These are phyloP conservation scores for Usnea hakonensis DNA, from an alignment of 495 filamentous ascomycete species.

Conservation along the genomic window DNA sequence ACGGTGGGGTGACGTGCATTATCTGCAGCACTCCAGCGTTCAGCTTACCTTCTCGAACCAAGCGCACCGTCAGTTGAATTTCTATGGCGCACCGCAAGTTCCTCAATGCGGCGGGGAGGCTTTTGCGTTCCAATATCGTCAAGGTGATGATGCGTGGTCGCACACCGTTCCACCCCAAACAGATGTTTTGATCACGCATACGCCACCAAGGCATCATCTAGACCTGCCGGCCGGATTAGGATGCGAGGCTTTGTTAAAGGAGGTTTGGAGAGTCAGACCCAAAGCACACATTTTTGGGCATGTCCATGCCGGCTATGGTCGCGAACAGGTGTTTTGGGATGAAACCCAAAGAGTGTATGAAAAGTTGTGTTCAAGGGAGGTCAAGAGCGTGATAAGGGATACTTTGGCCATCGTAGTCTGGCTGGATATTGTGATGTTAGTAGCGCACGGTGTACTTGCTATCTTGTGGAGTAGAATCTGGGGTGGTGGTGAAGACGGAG, in stretches of 20 bases:
- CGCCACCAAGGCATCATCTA: conserved; percentile 60
- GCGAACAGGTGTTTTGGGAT: conserved; percentile 69
- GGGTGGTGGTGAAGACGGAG: conserved; percentile 56
- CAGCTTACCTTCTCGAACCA: conserved; percentile 38
- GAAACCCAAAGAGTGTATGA: conserved; percentile 67
- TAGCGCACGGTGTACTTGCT: conserved; percentile 53
- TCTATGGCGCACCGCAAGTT: conserved; percentile 61
- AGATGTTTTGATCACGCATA: conserved; percentile 83
- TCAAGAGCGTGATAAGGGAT: conserved; percentile 44
- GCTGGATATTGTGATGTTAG: conserved; percentile 52
- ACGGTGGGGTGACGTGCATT: conserved; percentile 52
- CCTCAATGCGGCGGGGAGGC: conserved; percentile 50
- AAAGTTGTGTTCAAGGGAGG: conserved; percentile 46
- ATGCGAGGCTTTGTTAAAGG: conserved; percentile 64
- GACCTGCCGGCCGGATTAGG: conserved; percentile 60
- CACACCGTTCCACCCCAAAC: conserved; percentile 62
- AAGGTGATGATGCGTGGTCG: conserved; percentile 54
- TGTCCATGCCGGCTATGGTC: conserved; percentile 59
- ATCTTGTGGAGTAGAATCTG: conserved; percentile 66
- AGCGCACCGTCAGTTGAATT: conserved; percentile 36
- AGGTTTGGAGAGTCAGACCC: conserved; percentile 73
- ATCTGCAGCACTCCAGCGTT: conserved; percentile 55
- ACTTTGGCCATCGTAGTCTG: conserved; percentile 47
- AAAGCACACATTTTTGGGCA: conserved; percentile 85
- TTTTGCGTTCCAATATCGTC: conserved; percentile 61